Conservation (phyloP, 192 early-diverging fungal genomes). For the Podila verticillata region DNA sequence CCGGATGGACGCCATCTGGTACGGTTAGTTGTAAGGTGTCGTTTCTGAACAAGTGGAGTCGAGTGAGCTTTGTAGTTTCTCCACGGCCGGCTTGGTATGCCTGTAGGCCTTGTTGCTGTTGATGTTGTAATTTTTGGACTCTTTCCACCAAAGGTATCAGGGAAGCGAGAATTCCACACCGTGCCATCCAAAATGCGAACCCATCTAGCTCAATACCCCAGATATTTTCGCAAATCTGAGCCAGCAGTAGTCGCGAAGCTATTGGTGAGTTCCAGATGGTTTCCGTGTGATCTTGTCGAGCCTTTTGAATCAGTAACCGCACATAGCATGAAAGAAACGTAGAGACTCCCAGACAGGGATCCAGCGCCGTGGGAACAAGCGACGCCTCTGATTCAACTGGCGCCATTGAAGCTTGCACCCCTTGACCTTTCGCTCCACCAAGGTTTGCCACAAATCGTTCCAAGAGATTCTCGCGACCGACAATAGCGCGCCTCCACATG, state of each 20-base stretch:
- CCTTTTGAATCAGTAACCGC: slow-evolving; percentile 41
- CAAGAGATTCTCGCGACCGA: slow-evolving; percentile 11
- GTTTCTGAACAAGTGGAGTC: slow-evolving; percentile 61
- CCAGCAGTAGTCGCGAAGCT: slow-evolving; percentile 34
- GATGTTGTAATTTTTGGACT: slow-evolving; percentile 11
- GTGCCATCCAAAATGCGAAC: slow-evolving; percentile 60
- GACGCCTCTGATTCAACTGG: background rate
- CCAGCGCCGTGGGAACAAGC: slow-evolving; percentile 47
- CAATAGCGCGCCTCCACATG: slow-evolving; percentile 62
- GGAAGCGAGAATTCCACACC: slow-evolving; percentile 60
- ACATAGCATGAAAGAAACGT: slow-evolving; percentile 64
- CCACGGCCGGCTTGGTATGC: background rate
- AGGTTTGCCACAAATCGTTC: slow-evolving; percentile 14
- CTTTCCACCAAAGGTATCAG: slow-evolving; percentile 59
- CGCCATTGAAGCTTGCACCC: background rate
- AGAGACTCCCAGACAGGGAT: slow-evolving; percentile 68
- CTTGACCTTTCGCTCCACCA: background rate
- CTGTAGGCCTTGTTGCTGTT: background rate
- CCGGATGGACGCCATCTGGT: slow-evolving; percentile 24
- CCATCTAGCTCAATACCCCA: slow-evolving; percentile 69
- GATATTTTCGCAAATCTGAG: slow-evolving; percentile 52
- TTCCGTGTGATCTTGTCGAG: slow-evolving; percentile 16
- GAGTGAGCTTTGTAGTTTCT: slow-evolving; percentile 22
- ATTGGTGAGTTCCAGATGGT: slow-evolving; percentile 53
- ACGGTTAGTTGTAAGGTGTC: slow-evolving; percentile 60